phyloP scores from a whole-genome alignment of 2,329 filamentous ascomycete genomes.

The Fusarium guadeloupense region DNA sequence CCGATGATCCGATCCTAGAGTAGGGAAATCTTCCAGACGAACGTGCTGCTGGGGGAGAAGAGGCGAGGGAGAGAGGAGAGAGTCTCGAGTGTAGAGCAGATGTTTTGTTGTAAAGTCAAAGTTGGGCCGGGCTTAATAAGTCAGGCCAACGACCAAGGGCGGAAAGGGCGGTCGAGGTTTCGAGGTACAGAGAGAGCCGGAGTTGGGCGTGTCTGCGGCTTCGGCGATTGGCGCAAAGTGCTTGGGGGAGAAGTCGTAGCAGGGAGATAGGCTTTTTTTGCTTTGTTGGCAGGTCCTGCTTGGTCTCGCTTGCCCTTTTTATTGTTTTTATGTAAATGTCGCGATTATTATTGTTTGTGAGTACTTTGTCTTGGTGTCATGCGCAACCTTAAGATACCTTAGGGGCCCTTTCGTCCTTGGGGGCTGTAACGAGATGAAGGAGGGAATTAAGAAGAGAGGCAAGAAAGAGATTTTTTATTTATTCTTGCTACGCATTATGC shows the following conservation, averaged over 20 bases:
- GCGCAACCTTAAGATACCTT: too few relatives aligned
- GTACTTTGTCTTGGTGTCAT: too few relatives aligned
- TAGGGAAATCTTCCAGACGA: conserved; percentile 8
- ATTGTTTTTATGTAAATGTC: neutral
- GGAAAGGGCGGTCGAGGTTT: conserved; percentile 43
- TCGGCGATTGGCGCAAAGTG: conserved; percentile 28
- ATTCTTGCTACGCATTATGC: neutral
- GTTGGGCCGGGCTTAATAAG: conserved; percentile 35
- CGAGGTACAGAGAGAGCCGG: conserved; percentile 3
- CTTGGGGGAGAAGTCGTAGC: conserved; percentile 16
- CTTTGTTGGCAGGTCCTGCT: conserved; percentile 9
- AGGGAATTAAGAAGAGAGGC: neutral
- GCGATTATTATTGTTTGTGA: neutral
- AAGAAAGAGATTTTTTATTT: neutral
- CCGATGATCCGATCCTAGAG: neutral
- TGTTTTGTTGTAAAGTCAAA: conserved; percentile 10
- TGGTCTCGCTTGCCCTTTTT: neutral
- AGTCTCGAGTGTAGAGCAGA: neutral
- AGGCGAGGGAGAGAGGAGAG: neutral
- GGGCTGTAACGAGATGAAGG: too few relatives aligned
- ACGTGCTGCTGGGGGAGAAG: conserved; percentile 1
- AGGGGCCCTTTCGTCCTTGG: too few relatives aligned
- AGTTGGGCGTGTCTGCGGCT: conserved; percentile 33
- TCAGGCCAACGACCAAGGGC: conserved; percentile 37
- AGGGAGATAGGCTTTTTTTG: neutral